A percentile compares a stretch with the other conserved stretches of the same genome.
Conservation (phyloP, 1,284 basidiomycete genomes). For the Marasmius tenuissimus region DNA sequence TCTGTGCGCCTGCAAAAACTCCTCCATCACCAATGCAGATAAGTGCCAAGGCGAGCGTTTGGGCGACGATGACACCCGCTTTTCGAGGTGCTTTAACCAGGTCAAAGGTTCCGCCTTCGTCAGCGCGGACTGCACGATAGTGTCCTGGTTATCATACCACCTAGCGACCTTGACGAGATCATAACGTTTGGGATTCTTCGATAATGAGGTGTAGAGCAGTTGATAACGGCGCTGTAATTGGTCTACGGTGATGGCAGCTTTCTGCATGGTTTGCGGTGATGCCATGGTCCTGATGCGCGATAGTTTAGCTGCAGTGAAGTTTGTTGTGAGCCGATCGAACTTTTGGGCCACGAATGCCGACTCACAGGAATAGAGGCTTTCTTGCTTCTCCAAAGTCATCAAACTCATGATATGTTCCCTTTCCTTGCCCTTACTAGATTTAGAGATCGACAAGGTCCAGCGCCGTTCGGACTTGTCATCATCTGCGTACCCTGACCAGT, state of each 20-base stretch:
- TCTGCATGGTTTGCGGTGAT: conserved; percentile 54
- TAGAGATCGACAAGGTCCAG: conserved; percentile 60
- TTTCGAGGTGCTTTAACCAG: conserved; percentile 68
- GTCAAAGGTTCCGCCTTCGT: conserved; percentile 65
- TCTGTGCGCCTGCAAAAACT: conserved; percentile 47
- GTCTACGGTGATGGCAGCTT: conserved; percentile 64
- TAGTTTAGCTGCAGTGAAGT: conserved; percentile 56
- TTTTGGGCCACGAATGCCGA: neutral
- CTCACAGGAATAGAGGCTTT: conserved; percentile 47
- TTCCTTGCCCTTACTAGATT: conserved; percentile 62
- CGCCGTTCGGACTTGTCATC: conserved; percentile 58
- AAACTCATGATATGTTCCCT: conserved; percentile 39
- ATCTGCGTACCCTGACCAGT: conserved; percentile 59
- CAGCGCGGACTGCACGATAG: conserved; percentile 44
- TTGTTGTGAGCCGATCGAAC: conserved; percentile 9
- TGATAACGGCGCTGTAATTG: conserved; percentile 66
- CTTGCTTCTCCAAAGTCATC: conserved; percentile 48
- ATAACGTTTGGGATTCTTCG: conserved; percentile 30
- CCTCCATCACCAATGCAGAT: conserved; percentile 66
- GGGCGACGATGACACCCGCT: conserved; percentile 30
- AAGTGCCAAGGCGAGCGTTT: conserved; percentile 56
- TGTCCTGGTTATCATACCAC: conserved; percentile 57
- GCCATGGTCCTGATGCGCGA: conserved; percentile 48
- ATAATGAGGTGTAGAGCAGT: conserved; percentile 43
- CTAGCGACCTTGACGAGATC: conserved; percentile 51